A percentile compares a stretch with the other conserved stretches of the same genome.
These are phyloP conservation scores for Lachancea sp. DNA, from an alignment of 805 yeast species.

Conservation along the genomic window DNA sequence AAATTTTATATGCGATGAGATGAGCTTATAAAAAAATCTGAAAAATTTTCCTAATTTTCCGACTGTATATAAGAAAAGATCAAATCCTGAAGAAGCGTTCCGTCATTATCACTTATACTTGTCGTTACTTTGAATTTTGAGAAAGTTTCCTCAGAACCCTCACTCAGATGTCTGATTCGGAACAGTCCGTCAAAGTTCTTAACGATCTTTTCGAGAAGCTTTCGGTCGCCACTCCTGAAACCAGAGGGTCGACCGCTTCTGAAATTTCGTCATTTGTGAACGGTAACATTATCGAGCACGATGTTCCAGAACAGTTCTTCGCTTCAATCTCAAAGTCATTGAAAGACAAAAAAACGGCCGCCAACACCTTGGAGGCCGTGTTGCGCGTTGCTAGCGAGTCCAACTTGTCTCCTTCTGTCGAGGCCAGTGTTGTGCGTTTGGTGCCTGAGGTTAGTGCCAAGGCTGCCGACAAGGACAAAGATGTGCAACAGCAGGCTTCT, in stretches of 20 bases:
- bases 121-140: background rate
- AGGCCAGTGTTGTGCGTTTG: slow-evolving; percentile 86
- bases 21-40: slow-evolving; percentile 6
- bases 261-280: slow-evolving; percentile 90
- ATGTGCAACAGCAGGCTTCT: slow-evolving; percentile 65
- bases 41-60: background rate
- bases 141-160: background rate
- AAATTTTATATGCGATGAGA: slow-evolving; percentile 3
- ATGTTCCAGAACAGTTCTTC: slow-evolving; percentile 88
- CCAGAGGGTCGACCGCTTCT: slow-evolving; percentile 77
- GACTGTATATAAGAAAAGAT: slow-evolving; percentile 1
- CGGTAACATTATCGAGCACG: slow-evolving; percentile 97
- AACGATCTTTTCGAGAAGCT: slow-evolving; percentile 89
- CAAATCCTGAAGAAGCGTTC: background rate
- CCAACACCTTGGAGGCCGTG: slow-evolving; percentile 80
- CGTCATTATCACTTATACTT: background rate
- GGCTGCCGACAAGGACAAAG: slow-evolving; percentile 88
- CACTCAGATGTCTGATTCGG: slow-evolving; percentile 39
- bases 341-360: slow-evolving; percentile 72
- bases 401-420: slow-evolving; percentile 83
- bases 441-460: slow-evolving; percentile 63
- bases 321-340: slow-evolving; percentile 67
- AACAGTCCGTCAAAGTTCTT: slow-evolving; percentile 63
- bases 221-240: slow-evolving; percentile 80
- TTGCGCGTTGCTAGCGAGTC: slow-evolving; percentile 75